Base-by-base conservation (phyloP, 805 yeast genomes). In the Millerozyma acaciae region DNA sequence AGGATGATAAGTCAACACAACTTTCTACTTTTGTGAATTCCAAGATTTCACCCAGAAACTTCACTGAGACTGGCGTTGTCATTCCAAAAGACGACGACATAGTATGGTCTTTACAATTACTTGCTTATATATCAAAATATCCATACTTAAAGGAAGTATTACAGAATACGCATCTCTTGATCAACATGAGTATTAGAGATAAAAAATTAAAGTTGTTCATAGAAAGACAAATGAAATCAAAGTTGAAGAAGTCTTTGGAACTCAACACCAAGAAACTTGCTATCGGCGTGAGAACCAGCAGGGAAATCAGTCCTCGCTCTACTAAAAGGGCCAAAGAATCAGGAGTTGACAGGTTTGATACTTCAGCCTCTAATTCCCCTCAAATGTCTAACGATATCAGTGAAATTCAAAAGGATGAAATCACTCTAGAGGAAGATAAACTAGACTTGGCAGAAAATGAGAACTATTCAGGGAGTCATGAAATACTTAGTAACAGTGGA, bases 41-140 rank as follows among this genome's bases (percentile, higher is more conserved):
- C 2, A 52, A 61, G 40, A 47, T 53, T 21, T 61, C 69, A 6
- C 61, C 59, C 1, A 33, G 73, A 30, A 60, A 46, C 34, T 66
- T 66, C 40, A 64, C 70, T 10, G 68, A 63, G 16, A 60, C 82
- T 26, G 95, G 95, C 2, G 77, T 80, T 15, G 70, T 89, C n/a
- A 73, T 88, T 5, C 97, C 97, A 1, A 75, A 86, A 36, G 95
- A 85, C 42, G 97, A 90, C 53, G 98, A 90, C 52, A 85, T 90
- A 12, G 80, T 87, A 22, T 88, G 96, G 96, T 83, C 95, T 4
- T 65, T 90, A 34, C 97, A 90, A 57, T 69, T 93, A 14, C 59
- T 93, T 32, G 97, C 97, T 9, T 90, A 88, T 57, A 85, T 89
- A 26, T 88, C 97, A 4, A 90, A 90, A 57, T 90, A 93, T 50